Percentiles rank a stretch among this genome's conserved stretches.
These are phyloP conservation scores for Candida suzukii DNA, from an alignment of 805 yeast species.

Conservation along the genomic window DNA sequence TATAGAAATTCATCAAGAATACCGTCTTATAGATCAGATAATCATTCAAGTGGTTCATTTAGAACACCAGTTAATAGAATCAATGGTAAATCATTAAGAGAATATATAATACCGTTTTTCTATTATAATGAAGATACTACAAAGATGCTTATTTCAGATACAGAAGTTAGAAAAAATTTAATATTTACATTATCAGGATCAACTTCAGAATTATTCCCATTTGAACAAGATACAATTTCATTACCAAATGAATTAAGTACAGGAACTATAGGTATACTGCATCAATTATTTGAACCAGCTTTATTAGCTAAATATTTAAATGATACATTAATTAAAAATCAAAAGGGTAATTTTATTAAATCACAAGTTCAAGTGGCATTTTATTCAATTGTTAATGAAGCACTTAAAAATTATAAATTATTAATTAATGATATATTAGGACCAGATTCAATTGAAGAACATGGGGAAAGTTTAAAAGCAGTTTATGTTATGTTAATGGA, in stretches of 20 bases:
- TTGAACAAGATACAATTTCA: constrained; percentile 27
- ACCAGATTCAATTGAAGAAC: constrained; percentile 13
- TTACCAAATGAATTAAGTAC: constrained; percentile 50
- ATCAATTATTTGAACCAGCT: constrained; percentile 62
- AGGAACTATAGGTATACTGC: constrained; percentile 50
- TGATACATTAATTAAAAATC: constrained; percentile 18
- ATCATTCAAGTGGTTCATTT: background rate
- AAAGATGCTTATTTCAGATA: constrained; percentile 29
- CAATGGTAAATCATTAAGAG: constrained; percentile 19
- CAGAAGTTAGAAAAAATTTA: constrained; percentile 37
- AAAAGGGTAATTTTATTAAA: constrained; percentile 12
- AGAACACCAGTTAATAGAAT: background rate
- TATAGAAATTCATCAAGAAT: constrained; percentile 5
- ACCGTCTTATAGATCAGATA: constrained; percentile 4
- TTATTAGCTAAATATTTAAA: constrained; percentile 49
- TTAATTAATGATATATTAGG: constrained; percentile 29
- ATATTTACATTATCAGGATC: constrained; percentile 55
- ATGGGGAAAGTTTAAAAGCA: constrained; percentile 22
- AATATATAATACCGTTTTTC: constrained; percentile 24
- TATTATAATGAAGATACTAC: constrained; percentile 22
- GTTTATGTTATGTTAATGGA: constrained; percentile 38
- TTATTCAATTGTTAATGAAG: constrained; percentile 35
- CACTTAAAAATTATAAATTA: constrained; percentile 28
- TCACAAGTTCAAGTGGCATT: constrained; percentile 63
- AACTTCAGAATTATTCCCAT: constrained; percentile 49